A percentile compares a stretch with the other conserved stretches of the same genome.
Conservation (phyloP, 2,329 filamentous ascomycete genomes). For the Fusarium brevicatenulatum region DNA sequence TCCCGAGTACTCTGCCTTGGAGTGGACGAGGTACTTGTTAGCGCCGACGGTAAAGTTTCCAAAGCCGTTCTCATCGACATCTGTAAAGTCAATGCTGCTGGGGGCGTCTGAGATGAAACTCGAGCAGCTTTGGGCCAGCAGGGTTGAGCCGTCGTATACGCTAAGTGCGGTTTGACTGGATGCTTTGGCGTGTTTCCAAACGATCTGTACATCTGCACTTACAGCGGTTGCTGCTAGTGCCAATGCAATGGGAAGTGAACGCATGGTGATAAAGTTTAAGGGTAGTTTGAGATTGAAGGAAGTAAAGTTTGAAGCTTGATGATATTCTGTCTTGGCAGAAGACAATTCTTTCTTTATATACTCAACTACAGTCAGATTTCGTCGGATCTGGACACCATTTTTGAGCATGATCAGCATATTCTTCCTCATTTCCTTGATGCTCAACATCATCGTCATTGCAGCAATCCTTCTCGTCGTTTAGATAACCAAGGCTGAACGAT, state of each 20-base stretch:
- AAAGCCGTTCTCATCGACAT: background rate
- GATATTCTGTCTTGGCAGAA: background rate
- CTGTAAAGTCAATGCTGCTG: background rate
- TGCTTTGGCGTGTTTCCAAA: background rate
- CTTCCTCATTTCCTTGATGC: background rate
- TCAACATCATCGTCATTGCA: background rate
- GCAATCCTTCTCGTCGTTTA: background rate
- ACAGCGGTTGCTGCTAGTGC: background rate
- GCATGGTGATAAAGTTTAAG: background rate
- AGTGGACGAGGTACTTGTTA: background rate
- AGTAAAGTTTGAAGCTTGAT: background rate
- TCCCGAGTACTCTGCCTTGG: background rate
- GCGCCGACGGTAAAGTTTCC: background rate
- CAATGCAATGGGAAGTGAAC: background rate
- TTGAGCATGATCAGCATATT: background rate
- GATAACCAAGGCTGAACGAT: background rate
- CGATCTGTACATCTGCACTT: background rate
- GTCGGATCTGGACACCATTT: background rate
- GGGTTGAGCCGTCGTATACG: background rate
- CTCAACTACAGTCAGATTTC: accelerated
- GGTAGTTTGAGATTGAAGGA: background rate
- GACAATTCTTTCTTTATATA: background rate
- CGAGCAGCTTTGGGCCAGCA: background rate
- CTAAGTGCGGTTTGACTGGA: background rate
- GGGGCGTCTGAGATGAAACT: background rate